These are phyloP conservation scores for Penicillium occitanis DNA, from an alignment of 2,329 filamentous ascomycete genomes.

Conservation along the genomic window DNA sequence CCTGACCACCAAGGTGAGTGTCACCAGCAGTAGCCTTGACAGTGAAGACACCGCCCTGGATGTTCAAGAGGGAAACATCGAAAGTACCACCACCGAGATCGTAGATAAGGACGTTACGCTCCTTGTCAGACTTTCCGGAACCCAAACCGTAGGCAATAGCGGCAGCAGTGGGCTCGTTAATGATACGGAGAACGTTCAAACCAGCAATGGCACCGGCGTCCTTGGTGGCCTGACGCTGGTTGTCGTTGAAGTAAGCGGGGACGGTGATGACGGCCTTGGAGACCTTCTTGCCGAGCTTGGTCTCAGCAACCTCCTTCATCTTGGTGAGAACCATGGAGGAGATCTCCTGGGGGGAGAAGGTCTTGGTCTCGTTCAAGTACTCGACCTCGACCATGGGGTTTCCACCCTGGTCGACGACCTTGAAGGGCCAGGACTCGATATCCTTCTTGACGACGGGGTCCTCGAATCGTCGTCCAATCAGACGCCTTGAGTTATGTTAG, in stretches of 20 bases:
- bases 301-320: conserved; percentile 99
- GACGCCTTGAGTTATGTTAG: conserved; percentile 62
- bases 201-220: conserved; percentile 97
- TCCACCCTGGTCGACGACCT: conserved; percentile 85
- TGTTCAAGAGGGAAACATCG: conserved; percentile 98
- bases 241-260: conserved; percentile 99
- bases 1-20: conserved; percentile 91
- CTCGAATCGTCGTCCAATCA: conserved; percentile 94
- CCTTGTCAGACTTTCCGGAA: conserved; percentile 91
- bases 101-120: conserved; percentile 99
- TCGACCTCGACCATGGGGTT: conserved; percentile 92
- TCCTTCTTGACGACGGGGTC: conserved; percentile 99
- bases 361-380: conserved; percentile 92
- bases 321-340: conserved; percentile 98
- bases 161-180: conserved; percentile 98
- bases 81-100: conserved; percentile 99
- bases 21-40: conserved; percentile 98
- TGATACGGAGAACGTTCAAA: conserved; percentile 98
- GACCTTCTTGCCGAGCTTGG: conserved; percentile 97
- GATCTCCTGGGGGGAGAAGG: conserved; percentile 97
- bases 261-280: conserved; percentile 99
- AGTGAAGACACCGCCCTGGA: conserved; percentile 98
- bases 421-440: conserved; percentile 98
- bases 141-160: conserved; percentile 98
- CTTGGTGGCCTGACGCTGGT: conserved; percentile 99